A percentile compares a stretch with the other conserved stretches of the same genome.
Conservation (phyloP, 1,139 yeast species). For the Arxiozyma slooffiae region DNA sequence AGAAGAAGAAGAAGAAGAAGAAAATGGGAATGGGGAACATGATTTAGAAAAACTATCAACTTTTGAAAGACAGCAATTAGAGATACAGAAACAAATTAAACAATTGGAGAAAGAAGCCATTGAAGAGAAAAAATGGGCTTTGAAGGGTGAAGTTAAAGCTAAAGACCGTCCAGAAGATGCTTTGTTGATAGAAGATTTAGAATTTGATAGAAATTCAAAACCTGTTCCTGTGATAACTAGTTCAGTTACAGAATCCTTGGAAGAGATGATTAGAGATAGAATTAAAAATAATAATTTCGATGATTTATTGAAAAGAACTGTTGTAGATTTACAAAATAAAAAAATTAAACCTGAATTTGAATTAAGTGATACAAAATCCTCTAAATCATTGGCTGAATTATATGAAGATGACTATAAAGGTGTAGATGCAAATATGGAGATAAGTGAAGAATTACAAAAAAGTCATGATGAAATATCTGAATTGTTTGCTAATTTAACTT, state of each 20-base stretch:
- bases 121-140: conserved; percentile 86
- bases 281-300: conserved; percentile 69
- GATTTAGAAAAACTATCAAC: conserved; percentile 47
- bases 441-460: conserved; percentile 52
- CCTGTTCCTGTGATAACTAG: conserved; percentile 91
- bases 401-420: conserved; percentile 77
- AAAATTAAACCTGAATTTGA: conserved; percentile 44
- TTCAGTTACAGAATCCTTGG: conserved; percentile 76
- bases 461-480: conserved; percentile 73
- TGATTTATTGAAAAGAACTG: conserved; percentile 66
- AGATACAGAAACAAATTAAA: conserved; percentile 65
- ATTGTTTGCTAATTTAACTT: conserved; percentile 52
- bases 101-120: conserved; percentile 77
- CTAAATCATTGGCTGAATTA: conserved; percentile 81
- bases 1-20: no score
- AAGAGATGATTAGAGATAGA: conserved; percentile 78
- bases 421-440: conserved; percentile 34
- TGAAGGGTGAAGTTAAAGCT: conserved; percentile 84
- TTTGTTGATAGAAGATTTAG: conserved; percentile 55
- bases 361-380: conserved; percentile 74
- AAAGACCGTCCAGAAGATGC: conserved; percentile 79
- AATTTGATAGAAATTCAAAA: conserved; percentile 64
- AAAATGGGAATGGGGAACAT: conserved; percentile 32
- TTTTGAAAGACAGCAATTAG: conserved; percentile 74
- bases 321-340: conserved; percentile 44